Evolutionary conservation across 2,329 filamentous ascomycete genomes (phyloP).

Genomic region (Colletotrichum sp.): DNA sequence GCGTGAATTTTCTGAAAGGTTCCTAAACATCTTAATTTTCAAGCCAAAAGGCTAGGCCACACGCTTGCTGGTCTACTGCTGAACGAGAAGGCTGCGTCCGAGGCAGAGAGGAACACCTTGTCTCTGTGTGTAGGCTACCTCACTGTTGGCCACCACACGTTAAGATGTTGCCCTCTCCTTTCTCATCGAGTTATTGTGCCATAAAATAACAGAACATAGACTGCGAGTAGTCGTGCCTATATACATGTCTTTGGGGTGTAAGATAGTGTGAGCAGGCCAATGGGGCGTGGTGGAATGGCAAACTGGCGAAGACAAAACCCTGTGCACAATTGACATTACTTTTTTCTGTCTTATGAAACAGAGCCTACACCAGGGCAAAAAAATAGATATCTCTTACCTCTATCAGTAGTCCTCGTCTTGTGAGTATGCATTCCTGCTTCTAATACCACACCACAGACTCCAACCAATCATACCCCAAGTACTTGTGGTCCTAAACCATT

Average conservation of each 20-base stretch:
- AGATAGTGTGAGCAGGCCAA: not conserved
- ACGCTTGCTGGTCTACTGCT: not conserved
- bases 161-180: not conserved
- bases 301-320: not conserved
- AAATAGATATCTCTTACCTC: not conserved
- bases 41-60: not conserved
- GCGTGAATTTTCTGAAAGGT: too few relatives aligned
- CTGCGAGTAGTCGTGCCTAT: not conserved
- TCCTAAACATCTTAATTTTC: too few relatives aligned
- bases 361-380: not conserved
- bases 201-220: accelerated
- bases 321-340: not conserved
- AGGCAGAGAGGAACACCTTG: not conserved
- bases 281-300: not conserved
- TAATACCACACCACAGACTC: not conserved
- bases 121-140: not conserved
- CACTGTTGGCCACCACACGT: not conserved
- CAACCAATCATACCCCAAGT: not conserved
- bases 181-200: not conserved
- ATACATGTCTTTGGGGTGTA: not conserved
- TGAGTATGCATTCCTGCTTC: not conserved
- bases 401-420: not conserved
- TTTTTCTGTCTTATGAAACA: not conserved
- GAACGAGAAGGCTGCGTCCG: not conserved
- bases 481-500: not conserved